These are phyloP conservation scores for Solanum chacoense DNA, from an alignment of 305 asterid species.

Conservation along the genomic window DNA sequence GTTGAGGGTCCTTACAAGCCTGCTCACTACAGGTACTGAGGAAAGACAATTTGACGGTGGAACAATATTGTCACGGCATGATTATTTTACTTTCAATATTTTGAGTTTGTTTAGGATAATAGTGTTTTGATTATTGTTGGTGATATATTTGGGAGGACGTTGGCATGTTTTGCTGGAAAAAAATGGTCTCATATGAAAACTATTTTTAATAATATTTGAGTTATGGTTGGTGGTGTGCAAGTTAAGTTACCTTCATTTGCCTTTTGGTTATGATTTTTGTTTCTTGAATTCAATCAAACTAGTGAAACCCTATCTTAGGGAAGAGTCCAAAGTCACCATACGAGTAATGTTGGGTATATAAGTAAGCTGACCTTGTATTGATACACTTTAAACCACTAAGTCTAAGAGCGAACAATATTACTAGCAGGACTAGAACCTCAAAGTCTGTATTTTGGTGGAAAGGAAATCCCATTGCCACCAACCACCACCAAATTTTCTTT, in stretches of 20 bases:
- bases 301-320: background rate
- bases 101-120: background rate
- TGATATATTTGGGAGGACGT: background rate
- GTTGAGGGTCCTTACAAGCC: constrained; percentile 81
- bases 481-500: background rate
- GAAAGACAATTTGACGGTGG: background rate
- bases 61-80: background rate
- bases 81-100: background rate
- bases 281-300: background rate
- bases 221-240: background rate
- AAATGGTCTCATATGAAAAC: background rate
- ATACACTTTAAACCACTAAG: background rate
- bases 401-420: too few species aligned
- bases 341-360: too few species aligned
- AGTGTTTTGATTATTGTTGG: background rate
- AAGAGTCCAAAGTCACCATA: background rate
- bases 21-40: constrained; percentile 56
- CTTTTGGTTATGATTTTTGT: background rate
- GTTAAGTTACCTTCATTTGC: background rate
- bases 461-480: background rate
- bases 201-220: background rate
- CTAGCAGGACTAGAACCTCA: background rate
- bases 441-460: background rate
- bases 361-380: background rate
- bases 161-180: background rate